Conservation (phyloP, 116 monocot genomes). For the Posidonia oceanica region DNA sequence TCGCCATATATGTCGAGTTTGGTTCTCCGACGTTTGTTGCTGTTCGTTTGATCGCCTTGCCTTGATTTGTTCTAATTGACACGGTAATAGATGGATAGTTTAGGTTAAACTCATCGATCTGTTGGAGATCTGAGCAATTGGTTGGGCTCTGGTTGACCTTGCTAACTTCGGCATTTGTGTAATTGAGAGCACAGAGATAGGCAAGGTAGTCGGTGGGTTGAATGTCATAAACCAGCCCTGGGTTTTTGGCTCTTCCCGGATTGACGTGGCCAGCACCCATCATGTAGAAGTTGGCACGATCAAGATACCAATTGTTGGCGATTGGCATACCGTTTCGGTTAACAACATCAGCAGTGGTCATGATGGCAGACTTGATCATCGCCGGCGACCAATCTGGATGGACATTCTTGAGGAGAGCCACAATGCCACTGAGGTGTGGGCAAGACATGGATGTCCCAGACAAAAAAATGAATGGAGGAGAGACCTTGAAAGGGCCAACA, state of each 20-base stretch:
- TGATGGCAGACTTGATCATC: slow-evolving; percentile 36
- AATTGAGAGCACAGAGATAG: slow-evolving; percentile 3
- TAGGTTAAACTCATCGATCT: neutral
- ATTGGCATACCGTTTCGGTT: slow-evolving; percentile 6
- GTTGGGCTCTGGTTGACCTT: neutral
- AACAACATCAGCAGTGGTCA: slow-evolving; percentile 17
- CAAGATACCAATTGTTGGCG: slow-evolving; percentile 2
- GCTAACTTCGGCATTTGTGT: slow-evolving; percentile 1
- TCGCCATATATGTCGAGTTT: neutral
- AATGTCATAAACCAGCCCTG: slow-evolving; percentile 14
- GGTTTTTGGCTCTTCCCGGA: slow-evolving; percentile 12
- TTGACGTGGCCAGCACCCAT: slow-evolving; percentile 29
- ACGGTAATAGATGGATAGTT: slow-evolving; percentile 9
- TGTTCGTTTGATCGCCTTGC: neutral
- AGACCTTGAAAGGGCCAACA: slow-evolving; percentile 15
- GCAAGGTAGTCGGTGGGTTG: slow-evolving; percentile 1
- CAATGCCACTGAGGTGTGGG: slow-evolving; percentile 27
- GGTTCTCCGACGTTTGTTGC: neutral
- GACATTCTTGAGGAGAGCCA: slow-evolving; percentile 20
- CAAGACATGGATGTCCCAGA: slow-evolving; percentile 33
- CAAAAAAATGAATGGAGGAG: slow-evolving; percentile 12
- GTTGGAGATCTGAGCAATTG: neutral
- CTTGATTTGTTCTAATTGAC: neutral
- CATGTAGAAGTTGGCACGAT: slow-evolving; percentile 5
- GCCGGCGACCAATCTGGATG: slow-evolving; percentile 39